phyloP scores from a whole-genome alignment of 1,284 basidiomycete species.

The Schizophyllum commune region DNA sequence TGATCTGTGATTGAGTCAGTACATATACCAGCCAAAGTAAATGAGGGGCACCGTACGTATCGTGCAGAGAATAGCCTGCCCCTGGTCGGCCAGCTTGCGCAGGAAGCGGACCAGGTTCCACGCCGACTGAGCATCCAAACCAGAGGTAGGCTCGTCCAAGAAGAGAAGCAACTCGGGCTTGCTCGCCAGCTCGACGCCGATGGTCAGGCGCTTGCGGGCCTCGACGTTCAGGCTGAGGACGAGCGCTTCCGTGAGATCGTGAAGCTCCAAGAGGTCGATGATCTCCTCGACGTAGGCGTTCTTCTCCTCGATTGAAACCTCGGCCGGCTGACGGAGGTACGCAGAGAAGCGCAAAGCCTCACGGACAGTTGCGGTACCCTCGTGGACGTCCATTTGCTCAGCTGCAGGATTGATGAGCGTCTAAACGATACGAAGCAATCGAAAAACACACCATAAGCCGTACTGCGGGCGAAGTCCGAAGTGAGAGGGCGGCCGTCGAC shows the following conservation, averaged over 20 bases:
- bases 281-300: constrained; percentile 61
- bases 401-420: constrained; percentile 35
- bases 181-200: constrained; percentile 83
- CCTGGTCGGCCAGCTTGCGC: constrained; percentile 76
- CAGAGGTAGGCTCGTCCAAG: constrained; percentile 67
- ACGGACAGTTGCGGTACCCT: constrained; percentile 77
- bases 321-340: constrained; percentile 77
- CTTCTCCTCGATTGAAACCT: constrained; percentile 72
- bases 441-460: constrained; percentile 55
- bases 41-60: constrained; percentile 41
- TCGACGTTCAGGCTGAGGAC: constrained; percentile 64
- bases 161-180: constrained; percentile 72
- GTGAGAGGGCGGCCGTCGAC: constrained; percentile 74
- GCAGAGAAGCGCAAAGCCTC: constrained; percentile 90
- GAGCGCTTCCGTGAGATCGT: constrained; percentile 27
- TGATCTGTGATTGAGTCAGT: background rate
- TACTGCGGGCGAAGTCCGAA: constrained; percentile 70
- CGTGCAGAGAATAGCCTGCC: constrained; percentile 73
- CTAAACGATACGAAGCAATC: constrained; percentile 4
- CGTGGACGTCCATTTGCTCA: constrained; percentile 86
- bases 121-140: constrained; percentile 79
- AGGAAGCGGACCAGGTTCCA: constrained; percentile 83
- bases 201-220: constrained; percentile 80
- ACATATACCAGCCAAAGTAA: background rate
- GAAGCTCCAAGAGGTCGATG: background rate